Percentiles rank a stretch among this genome's conserved stretches.
These are phyloP conservation scores for Mycena floridula DNA, from an alignment of 768 basidiomycete genomes.

Conservation along the genomic window DNA sequence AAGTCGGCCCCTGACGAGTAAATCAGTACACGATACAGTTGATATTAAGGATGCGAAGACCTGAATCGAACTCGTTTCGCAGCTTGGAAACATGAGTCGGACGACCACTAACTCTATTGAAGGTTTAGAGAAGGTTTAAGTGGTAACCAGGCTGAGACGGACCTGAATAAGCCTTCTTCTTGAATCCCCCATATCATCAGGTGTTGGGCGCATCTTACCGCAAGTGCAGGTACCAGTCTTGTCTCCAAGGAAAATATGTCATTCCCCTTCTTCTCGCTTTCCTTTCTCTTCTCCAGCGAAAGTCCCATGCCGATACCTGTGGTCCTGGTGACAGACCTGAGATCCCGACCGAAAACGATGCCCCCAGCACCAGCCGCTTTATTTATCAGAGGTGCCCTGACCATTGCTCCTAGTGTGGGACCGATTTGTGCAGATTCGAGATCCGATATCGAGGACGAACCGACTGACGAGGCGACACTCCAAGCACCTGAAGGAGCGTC, in stretches of 20 bases:
- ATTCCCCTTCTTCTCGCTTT: slow-evolving; percentile 14
- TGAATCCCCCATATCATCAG: slow-evolving; percentile 76
- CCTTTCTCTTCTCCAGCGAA: slow-evolving; percentile 17
- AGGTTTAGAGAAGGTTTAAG: slow-evolving; percentile 7
- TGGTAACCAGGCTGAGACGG: slow-evolving; percentile 16
- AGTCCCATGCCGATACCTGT: slow-evolving; percentile 40
- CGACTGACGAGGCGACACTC: slow-evolving; percentile 43
- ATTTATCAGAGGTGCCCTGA: slow-evolving; percentile 48
- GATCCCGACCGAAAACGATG: slow-evolving; percentile 61
- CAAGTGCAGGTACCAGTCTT: slow-evolving; percentile 63
- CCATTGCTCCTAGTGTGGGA: slow-evolving; percentile 46
- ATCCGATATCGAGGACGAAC: slow-evolving; percentile 44
- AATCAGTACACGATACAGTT: slow-evolving; percentile 5
- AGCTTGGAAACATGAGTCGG: slow-evolving; percentile 74
- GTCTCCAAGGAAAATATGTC: slow-evolving; percentile 35
- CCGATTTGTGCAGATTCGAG: slow-evolving; percentile 32
- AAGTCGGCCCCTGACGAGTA: slow-evolving; percentile 71
- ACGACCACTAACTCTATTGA: slow-evolving; percentile 69
- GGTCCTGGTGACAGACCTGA: slow-evolving; percentile 48
- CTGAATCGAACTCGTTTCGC: slow-evolving; percentile 77
- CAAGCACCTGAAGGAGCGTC: slow-evolving; percentile 56
- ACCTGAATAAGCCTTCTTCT: slow-evolving; percentile 87
- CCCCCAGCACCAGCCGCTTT: slow-evolving; percentile 33
- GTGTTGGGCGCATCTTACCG: slow-evolving; percentile 80
- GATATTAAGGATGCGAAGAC: slow-evolving; percentile 22